These are phyloP conservation scores for Debaryomyces fabryi DNA, from an alignment of 1,139 yeast genomes.

Conservation along the genomic window DNA sequence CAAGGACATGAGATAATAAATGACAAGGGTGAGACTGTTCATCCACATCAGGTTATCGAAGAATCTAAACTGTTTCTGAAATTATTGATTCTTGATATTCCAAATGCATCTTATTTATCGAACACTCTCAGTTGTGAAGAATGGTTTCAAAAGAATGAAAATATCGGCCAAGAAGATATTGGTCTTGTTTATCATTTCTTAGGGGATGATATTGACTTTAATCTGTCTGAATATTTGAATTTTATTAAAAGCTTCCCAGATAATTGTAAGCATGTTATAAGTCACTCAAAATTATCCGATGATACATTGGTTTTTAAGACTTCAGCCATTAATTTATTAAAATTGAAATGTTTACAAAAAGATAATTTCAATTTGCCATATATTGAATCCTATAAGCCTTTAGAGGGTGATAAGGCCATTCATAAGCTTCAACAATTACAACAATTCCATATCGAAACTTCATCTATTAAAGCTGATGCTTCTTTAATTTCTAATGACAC, in stretches of 20 bases:
- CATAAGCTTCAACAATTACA: conserved; percentile 37
- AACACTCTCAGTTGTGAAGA: conserved; percentile 39
- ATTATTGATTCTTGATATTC: conserved; percentile 74
- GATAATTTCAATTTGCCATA: conserved; percentile 56
- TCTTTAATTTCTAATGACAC: conserved; percentile 23
- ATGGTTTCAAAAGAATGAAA: conserved; percentile 27
- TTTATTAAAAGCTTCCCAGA: conserved; percentile 53
- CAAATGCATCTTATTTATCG: conserved; percentile 53
- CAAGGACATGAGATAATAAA: conserved; percentile 61
- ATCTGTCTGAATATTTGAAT: conserved; percentile 44
- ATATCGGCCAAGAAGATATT: conserved; percentile 38
- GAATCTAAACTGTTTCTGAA: conserved; percentile 60
- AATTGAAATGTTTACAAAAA: conserved; percentile 58
- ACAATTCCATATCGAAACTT: conserved; percentile 29
- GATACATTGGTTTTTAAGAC: conserved; percentile 62
- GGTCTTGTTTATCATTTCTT: conserved; percentile 74
- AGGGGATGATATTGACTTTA: conserved; percentile 62
- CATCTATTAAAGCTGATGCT: conserved; percentile 27
- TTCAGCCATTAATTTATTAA: conserved; percentile 55
- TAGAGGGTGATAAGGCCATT: conserved; percentile 17
- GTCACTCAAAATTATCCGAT: conserved; percentile 67
- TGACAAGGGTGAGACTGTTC: conserved; percentile 58
- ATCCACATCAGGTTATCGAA: conserved; percentile 75
- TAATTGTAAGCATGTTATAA: conserved; percentile 61
- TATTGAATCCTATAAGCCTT: conserved; percentile 22